Evolutionary conservation across 768 basidiomycete species (phyloP).

Genomic region (Termitomyces eurrhizus): DNA sequence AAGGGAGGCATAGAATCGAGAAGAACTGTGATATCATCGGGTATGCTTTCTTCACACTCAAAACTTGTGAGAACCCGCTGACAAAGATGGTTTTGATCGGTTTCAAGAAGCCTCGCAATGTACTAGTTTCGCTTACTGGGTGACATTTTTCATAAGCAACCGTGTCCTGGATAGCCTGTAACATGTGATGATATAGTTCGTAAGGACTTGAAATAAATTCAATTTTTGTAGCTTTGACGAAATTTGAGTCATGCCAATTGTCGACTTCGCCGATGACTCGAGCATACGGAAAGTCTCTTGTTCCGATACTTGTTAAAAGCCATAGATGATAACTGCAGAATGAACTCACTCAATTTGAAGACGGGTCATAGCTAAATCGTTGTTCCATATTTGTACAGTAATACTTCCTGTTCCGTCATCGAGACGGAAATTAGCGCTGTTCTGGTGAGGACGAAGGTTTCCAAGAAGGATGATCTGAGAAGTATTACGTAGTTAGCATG

Average conservation of each 20-base stretch:
- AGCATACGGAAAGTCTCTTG: neutral
- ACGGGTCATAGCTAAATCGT: neutral
- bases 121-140: neutral
- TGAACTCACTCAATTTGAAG: neutral
- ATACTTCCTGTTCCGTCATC: constrained; percentile 1
- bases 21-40: neutral
- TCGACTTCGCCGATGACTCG: constrained; percentile 1
- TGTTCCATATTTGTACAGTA: neutral
- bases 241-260: neutral
- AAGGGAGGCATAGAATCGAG: neutral
- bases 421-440: neutral
- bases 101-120: neutral
- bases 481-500: neutral
- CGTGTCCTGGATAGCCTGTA: constrained; percentile 2
- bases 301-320: neutral
- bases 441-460: neutral
- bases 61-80: neutral
- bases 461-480: constrained; percentile 1
- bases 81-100: neutral
- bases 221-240: neutral
- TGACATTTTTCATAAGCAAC: neutral
- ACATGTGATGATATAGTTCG: neutral
- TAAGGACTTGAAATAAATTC: neutral
- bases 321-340: neutral
- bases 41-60: neutral